Base-by-base conservation (phyloP, 768 basidiomycete genomes). In the Cystofilobasidium capitatum region DNA sequence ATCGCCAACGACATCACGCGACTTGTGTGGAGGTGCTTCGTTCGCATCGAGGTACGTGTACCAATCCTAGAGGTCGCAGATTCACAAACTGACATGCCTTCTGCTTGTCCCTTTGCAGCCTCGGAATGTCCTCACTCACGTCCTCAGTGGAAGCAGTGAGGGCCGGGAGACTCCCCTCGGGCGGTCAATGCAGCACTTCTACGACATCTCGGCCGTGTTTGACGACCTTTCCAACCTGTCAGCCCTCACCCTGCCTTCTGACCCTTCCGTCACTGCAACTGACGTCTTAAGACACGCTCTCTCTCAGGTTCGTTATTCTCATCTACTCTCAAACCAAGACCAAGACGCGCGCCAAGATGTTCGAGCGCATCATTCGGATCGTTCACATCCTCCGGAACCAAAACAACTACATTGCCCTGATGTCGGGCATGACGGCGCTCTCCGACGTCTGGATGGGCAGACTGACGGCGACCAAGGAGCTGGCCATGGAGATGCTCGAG, bases 341-440 rank as follows among this genome's bases (percentile, higher is more conserved):
- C 35, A 86, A 83, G 75, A 76, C 81, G 51, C 85, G 94, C 47
- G 88, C 86, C 4, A 83, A 81, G 67, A 86, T 91, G 72, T 87
- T 93, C 67, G 91, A 96, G 75, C 89, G 89, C 74, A 86, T 98
- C 67, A 85, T 91, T 31, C 85, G 88, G 58, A 84, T 98, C 70
- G 90, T 89, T 0, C 82, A 84, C 66, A 84, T 84, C 64, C 81
- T 99, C 47, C 86, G 94, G 37, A 81, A 82, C 16, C 75, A 89
- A 55, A 91, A 94, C 77, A 97, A 99, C 75, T 98, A 96, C 76
- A 91, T 91, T 39, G 89, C 88, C 0, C 78, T 96, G 63, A 90
- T 91, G 54, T 91, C 92, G 13, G 85, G 97, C 71, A 86, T 97
- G n/a, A 89, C 91, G 35, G 94, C 92, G 6, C 88, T 58, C 9